Conservation (phyloP, 2,329 filamentous ascomycete species). For the Cercospora beticola region DNA sequence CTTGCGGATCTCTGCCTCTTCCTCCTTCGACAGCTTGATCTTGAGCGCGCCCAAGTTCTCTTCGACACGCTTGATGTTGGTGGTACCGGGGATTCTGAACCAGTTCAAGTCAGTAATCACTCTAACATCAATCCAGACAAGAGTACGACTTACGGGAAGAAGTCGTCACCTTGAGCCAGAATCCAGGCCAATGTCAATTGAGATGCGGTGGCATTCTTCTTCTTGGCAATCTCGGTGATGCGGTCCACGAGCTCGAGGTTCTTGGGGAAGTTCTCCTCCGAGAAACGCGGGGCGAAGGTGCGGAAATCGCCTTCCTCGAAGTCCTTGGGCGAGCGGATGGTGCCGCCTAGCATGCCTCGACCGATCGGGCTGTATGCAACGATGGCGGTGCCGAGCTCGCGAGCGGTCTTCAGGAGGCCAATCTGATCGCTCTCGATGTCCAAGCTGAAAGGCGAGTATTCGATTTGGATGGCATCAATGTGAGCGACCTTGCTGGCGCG, state of each 20-base stretch:
- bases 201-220: constrained; percentile 56
- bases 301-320: constrained; percentile 54
- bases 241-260: constrained; percentile 57
- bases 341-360: constrained; percentile 57
- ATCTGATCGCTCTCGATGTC: constrained; percentile 57
- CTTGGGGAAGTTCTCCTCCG: constrained; percentile 54
- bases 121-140: background rate
- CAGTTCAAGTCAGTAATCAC: background rate
- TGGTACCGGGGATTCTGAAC: constrained; percentile 51
- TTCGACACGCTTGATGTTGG: constrained; percentile 47
- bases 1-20: constrained; percentile 41
- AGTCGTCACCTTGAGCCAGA: constrained; percentile 56
- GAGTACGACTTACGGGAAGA: constrained; percentile 48
- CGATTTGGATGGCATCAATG: constrained; percentile 55
- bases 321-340: constrained; percentile 48
- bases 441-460: constrained; percentile 52
- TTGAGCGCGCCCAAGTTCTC: constrained; percentile 45
- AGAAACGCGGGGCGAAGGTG: constrained; percentile 49
- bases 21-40: constrained; percentile 39
- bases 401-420: constrained; percentile 54
- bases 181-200: constrained; percentile 66
- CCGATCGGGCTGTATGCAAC: constrained; percentile 62
- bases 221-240: constrained; percentile 52
- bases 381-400: constrained; percentile 59
- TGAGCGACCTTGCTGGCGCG: constrained; percentile 53